Percentiles rank a stretch among this genome's conserved stretches.
Evolutionary conservation across 345 rosid species (phyloP).

Genomic region (Syzygium aqueum): DNA sequence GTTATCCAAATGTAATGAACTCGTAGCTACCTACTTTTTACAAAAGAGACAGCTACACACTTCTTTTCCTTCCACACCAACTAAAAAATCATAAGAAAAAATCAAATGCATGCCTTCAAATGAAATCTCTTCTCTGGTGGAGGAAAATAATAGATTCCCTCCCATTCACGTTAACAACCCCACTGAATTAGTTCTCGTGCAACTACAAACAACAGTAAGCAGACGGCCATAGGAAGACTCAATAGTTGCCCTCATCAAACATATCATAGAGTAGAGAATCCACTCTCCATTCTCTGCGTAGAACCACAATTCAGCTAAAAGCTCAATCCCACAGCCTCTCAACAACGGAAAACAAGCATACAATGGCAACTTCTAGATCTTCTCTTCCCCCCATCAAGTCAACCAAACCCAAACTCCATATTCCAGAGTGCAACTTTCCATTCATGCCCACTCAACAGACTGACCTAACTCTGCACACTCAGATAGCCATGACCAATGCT

Average conservation of each 20-base stretch:
- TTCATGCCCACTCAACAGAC: neutral
- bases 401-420: neutral
- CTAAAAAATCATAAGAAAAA: neutral
- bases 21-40: neutral
- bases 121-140: neutral
- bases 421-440: neutral
- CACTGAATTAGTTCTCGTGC: neutral
- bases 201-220: neutral
- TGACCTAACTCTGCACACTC: neutral
- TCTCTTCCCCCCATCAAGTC: neutral
- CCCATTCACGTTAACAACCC: neutral
- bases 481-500: neutral
- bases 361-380: neutral
- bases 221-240: neutral
- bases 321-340: neutral
- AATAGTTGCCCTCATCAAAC: neutral
- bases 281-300: neutral
- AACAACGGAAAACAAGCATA: neutral
- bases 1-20: neutral
- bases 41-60: neutral
- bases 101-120: neutral
- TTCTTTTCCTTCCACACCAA: neutral
- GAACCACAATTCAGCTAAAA: neutral
- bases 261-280: neutral
- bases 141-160: neutral